phyloP scores from a whole-genome alignment of 2,329 filamentous ascomycete genomes.

The Cephalotrichum gorgonifer region DNA sequence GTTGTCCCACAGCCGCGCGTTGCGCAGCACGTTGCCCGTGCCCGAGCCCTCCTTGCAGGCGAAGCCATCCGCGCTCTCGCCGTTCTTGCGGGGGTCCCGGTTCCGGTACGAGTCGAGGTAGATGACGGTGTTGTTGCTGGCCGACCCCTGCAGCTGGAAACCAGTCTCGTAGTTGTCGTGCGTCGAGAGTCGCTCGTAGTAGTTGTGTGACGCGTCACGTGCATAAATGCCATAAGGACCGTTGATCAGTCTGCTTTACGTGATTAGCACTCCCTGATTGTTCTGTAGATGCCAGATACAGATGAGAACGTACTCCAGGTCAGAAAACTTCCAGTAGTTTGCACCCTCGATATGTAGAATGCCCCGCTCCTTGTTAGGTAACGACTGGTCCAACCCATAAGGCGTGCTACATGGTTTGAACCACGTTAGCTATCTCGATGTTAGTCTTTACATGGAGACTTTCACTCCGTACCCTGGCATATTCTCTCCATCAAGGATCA shows the following conservation, averaged over 20 bases:
- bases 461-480: constrained; percentile 17
- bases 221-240: constrained; percentile 22
- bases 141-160: constrained; percentile 19
- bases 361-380: constrained; percentile 28
- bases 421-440: neutral
- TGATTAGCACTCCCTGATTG: neutral
- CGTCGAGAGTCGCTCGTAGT: constrained; percentile 19
- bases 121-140: constrained; percentile 23
- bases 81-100: constrained; percentile 35
- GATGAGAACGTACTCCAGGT: constrained; percentile 14
- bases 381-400: constrained; percentile 22
- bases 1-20: constrained; percentile 34
- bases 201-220: constrained; percentile 20
- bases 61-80: constrained; percentile 35
- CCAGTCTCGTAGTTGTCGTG: constrained; percentile 24
- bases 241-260: constrained; percentile 15
- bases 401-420: constrained; percentile 26
- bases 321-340: constrained; percentile 33
- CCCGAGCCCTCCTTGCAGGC: constrained; percentile 33
- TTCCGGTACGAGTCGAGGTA: constrained; percentile 29
- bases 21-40: constrained; percentile 31
- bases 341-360: constrained; percentile 31
- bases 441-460: neutral
- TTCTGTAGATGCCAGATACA: neutral
- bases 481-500: constrained; percentile 31